Percentiles rank a stretch among this genome's conserved stretches.
Evolutionary conservation across 2,329 filamentous ascomycete genomes (phyloP).

Genomic region (Ophiobolus disseminans): DNA sequence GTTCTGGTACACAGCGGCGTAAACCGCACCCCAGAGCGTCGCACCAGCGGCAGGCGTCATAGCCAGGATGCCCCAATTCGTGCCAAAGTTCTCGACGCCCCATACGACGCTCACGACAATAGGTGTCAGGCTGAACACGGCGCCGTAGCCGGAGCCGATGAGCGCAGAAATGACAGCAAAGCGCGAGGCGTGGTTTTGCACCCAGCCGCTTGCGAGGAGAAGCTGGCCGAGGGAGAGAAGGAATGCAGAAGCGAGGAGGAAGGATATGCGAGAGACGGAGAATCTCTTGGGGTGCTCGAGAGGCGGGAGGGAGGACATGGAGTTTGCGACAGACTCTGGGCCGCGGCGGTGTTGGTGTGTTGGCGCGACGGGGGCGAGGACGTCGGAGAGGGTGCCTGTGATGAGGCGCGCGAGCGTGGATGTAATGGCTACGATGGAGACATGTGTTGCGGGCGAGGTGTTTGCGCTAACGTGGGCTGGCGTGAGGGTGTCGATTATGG

Average conservation of each 20-base stretch:
- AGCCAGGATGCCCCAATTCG: constrained; percentile 95
- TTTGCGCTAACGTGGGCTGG: constrained; percentile 63
- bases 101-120: constrained; percentile 97
- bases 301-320: constrained; percentile 45
- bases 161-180: constrained; percentile 87
- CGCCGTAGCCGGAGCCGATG: constrained; percentile 91
- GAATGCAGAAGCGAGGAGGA: constrained; percentile 82
- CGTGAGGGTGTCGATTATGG: constrained; percentile 86
- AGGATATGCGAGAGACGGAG: constrained; percentile 76
- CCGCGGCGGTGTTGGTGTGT: constrained; percentile 65
- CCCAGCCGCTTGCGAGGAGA: constrained; percentile 75
- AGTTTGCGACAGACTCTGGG: constrained; percentile 52
- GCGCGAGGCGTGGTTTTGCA: constrained; percentile 76
- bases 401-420: constrained; percentile 90
- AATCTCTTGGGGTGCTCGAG: constrained; percentile 48
- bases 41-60: constrained; percentile 89
- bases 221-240: constrained; percentile 81
- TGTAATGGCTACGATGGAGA: constrained; percentile 88
- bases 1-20: constrained; percentile 78
- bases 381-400: constrained; percentile 86
- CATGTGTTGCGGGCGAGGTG: constrained; percentile 81
- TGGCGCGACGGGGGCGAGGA: constrained; percentile 69
- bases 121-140: constrained; percentile 85
- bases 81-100: constrained; percentile 98
- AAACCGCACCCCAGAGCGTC: constrained; percentile 89